Evolutionary conservation across 768 basidiomycete species (phyloP).

Genomic region (Boletus sensibilis): DNA sequence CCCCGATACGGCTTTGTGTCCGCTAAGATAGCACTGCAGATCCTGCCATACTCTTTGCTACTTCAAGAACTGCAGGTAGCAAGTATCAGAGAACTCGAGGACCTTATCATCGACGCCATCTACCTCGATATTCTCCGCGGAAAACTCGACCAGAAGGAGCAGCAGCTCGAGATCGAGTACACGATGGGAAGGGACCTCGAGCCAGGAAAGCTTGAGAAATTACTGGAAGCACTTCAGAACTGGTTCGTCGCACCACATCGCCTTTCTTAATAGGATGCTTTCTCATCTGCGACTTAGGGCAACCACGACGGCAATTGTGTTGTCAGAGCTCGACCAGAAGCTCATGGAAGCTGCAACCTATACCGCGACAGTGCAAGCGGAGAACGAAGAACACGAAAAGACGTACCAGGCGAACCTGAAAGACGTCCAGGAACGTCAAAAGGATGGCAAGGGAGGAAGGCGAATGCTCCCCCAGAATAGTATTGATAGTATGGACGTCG

Average conservation of each 20-base stretch:
- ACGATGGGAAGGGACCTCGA: constrained; percentile 92
- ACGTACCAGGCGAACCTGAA: constrained; percentile 51
- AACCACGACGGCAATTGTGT: constrained; percentile 64
- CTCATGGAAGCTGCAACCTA: constrained; percentile 54
- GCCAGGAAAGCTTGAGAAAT: constrained; percentile 59
- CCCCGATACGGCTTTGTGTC: background rate
- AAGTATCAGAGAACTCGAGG: constrained; percentile 86
- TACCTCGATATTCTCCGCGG: constrained; percentile 88
- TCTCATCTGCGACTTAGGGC: constrained; percentile 48
- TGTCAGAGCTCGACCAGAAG: constrained; percentile 71
- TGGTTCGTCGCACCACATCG: constrained; percentile 47
- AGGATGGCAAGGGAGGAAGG: constrained; percentile 49
- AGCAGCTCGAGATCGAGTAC: constrained; percentile 88
- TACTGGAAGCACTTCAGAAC: constrained; percentile 60
- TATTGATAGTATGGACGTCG: constrained; percentile 61
- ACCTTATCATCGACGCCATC: constrained; percentile 95
- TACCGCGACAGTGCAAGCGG: constrained; percentile 37
- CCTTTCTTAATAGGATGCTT: background rate
- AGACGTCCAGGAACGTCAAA: constrained; percentile 63
- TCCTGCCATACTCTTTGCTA: constrained; percentile 77
- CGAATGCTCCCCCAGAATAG: constrained; percentile 18
- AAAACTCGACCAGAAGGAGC: constrained; percentile 90
- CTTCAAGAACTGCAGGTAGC: constrained; percentile 70
- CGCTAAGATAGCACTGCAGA: constrained; percentile 41
- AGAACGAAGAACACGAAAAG: constrained; percentile 56